A percentile compares a stretch with the other conserved stretches of the same genome.
Evolutionary conservation across 2,329 filamentous ascomycete genomes (phyloP).

Genomic region (Aspergillus persii): DNA sequence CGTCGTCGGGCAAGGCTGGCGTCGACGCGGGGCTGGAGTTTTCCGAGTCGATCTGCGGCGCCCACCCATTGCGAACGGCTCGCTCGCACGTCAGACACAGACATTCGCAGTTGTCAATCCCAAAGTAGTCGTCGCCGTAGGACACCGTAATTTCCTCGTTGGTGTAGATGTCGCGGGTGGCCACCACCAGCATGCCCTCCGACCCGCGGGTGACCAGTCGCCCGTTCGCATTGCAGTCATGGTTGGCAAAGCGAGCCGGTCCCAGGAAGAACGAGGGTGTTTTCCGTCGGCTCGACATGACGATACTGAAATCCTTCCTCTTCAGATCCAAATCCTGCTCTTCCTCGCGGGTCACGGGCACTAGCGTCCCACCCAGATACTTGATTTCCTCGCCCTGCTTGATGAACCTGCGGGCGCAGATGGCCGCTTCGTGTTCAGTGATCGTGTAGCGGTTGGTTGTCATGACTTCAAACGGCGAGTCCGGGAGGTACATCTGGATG

Average conservation of each 20-base stretch:
- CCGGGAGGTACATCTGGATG: slow-evolving; percentile 85
- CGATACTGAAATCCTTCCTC: slow-evolving; percentile 94
- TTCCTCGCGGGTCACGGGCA: slow-evolving; percentile 88
- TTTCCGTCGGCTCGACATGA: slow-evolving; percentile 89
- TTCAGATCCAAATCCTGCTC: slow-evolving; percentile 75
- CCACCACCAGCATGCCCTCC: slow-evolving; percentile 87
- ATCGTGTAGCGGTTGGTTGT: slow-evolving; percentile 95
- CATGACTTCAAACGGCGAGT: slow-evolving; percentile 92
- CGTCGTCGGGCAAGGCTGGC: slow-evolving; percentile 28
- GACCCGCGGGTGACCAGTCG: slow-evolving; percentile 78
- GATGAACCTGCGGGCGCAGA: slow-evolving; percentile 77
- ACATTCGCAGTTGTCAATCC: slow-evolving; percentile 91
- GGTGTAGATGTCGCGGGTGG: slow-evolving; percentile 73
- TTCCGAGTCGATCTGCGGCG: slow-evolving; percentile 44
- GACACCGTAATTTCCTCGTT: slow-evolving; percentile 97
- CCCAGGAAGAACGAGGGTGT: slow-evolving; percentile 89
- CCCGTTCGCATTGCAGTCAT: slow-evolving; percentile 93
- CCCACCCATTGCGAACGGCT: slow-evolving; percentile 77
- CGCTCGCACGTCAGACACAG: slow-evolving; percentile 85
- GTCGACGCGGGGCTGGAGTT: slow-evolving; percentile 36
- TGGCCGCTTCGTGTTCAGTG: slow-evolving; percentile 79
- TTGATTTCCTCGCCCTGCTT: slow-evolving; percentile 82
- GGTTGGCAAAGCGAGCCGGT: slow-evolving; percentile 93
- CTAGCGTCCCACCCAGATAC: slow-evolving; percentile 86
- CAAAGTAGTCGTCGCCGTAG: slow-evolving; percentile 95